Evolutionary conservation across 495 filamentous ascomycete species (phyloP).

Genomic region (Xylaria curta): DNA sequence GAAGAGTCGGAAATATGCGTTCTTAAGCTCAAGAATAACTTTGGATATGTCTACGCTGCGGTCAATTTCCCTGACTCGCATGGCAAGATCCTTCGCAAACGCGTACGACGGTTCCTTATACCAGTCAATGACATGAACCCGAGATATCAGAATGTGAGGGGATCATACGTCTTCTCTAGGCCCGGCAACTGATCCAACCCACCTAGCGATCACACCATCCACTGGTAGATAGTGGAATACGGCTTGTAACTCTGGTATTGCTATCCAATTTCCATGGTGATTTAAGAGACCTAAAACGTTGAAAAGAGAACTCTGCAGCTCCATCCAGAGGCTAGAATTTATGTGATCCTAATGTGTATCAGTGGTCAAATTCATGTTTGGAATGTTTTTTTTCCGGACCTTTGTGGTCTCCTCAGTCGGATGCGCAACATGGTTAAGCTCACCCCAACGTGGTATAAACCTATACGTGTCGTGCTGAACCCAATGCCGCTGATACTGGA

Average conservation of each 20-base stretch:
- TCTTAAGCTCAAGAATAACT: neutral
- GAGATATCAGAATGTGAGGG: neutral
- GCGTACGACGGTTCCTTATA: neutral
- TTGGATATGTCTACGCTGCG: neutral
- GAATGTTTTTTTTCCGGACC: neutral
- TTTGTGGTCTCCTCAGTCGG: neutral
- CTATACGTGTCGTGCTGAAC: neutral
- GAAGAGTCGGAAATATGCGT: constrained; percentile 15
- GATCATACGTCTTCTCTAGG: constrained; percentile 7
- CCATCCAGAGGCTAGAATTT: neutral
- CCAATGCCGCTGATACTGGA: constrained; percentile 2
- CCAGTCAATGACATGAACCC: neutral
- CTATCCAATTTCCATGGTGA: neutral
- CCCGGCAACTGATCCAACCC: neutral
- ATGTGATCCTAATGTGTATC: neutral
- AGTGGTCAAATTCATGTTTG: neutral
- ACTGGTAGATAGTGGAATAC: constrained; percentile 9
- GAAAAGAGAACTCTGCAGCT: neutral
- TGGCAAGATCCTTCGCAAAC: neutral
- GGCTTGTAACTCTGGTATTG: constrained; percentile 12
- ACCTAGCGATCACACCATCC: neutral
- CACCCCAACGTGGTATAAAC: neutral
- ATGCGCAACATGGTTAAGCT: neutral
- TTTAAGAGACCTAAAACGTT: neutral
- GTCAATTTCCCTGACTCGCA: neutral